Percentiles rank a stretch among this genome's conserved stretches.
These are phyloP conservation scores for Citrus mangshanensis DNA, from an alignment of 345 rosid species.

Conservation along the genomic window DNA sequence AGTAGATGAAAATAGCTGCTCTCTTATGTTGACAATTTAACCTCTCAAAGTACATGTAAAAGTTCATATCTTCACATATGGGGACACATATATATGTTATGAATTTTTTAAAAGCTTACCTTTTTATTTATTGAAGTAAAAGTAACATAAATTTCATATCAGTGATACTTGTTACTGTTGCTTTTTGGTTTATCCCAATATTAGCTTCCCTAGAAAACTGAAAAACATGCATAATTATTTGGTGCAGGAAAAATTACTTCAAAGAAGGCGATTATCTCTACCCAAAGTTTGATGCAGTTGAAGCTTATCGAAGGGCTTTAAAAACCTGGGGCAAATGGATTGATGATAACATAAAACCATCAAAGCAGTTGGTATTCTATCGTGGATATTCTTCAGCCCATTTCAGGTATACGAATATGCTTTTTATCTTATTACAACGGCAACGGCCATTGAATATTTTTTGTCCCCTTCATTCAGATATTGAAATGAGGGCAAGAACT, in stretches of 20 bases:
- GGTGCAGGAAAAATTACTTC: constrained; percentile 81
- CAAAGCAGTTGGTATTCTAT: constrained; percentile 68
- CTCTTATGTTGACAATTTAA: not conserved
- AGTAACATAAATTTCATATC: not conserved
- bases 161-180: not conserved
- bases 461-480: not conserved
- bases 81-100: not conserved
- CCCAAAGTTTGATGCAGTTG: constrained; percentile 74
- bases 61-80: not conserved
- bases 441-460: not conserved
- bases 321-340: constrained; percentile 93
- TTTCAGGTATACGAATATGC: constrained; percentile 51
- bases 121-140: not conserved
- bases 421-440: not conserved
- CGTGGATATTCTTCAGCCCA: constrained; percentile 97
- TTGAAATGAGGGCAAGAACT: not conserved
- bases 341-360: constrained; percentile 47
- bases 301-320: constrained; percentile 82
- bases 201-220: not conserved
- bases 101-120: not conserved
- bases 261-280: constrained; percentile 86
- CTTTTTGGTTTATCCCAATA: not conserved
- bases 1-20: not conserved
- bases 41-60: not conserved
- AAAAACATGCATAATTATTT: constrained; percentile 11